Evolutionary conservation across 163 green algal genomes (phyloP).

Genomic region (Volvox carteri): DNA sequence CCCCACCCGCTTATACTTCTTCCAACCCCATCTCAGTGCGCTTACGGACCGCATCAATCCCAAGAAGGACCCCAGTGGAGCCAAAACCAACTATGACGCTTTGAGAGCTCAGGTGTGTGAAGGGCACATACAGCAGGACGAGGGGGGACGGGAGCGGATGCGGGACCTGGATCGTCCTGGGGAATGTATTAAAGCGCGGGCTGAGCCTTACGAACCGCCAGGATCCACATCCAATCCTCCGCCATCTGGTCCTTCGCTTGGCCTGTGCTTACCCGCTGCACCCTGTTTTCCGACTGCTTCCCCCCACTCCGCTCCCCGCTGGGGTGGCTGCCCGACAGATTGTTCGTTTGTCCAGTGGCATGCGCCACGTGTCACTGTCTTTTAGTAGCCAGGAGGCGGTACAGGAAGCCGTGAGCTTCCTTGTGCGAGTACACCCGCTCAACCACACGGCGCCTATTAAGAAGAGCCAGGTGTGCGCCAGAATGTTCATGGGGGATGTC

Average conservation of each 20-base stretch:
- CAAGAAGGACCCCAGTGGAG: conserved; percentile 65
- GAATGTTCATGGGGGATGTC: too few species aligned
- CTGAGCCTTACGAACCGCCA: too few species aligned
- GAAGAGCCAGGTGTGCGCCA: conserved; percentile 77
- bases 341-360: conserved; percentile 72
- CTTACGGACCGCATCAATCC: conserved; percentile 67
- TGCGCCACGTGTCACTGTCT: conserved; percentile 72
- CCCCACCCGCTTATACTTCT: not conserved
- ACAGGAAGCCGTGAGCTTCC: conserved; percentile 72
- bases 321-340: conserved; percentile 43
- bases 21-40: conserved; percentile 38
- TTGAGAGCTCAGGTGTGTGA: conserved; percentile 56
- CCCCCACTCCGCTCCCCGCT: not conserved
- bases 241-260: too few species aligned
- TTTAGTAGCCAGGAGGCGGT: conserved; percentile 71
- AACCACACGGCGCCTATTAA: conserved; percentile 79
- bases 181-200: too few species aligned
- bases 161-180: too few species aligned
- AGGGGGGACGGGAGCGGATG: too few species aligned
- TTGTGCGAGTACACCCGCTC: conserved; percentile 76
- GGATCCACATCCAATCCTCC: too few species aligned
- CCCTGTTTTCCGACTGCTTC: not conserved
- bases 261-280: not conserved
- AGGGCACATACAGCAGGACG: too few species aligned
- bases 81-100: conserved; percentile 62